Base-by-base conservation (phyloP, 768 basidiomycete genomes). In the Lactarius quietus region DNA sequence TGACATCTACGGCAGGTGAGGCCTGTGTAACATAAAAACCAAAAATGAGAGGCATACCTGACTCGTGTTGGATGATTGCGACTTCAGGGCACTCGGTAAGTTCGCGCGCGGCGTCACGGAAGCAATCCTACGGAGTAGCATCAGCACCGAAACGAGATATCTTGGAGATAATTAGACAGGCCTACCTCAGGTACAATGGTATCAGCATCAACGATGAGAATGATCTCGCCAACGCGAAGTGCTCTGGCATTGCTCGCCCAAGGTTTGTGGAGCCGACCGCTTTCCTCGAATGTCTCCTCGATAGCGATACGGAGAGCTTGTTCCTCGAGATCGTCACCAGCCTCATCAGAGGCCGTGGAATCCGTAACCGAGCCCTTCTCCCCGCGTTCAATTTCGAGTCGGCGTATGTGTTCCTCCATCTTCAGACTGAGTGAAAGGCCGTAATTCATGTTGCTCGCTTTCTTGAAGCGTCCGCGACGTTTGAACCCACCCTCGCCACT, bases 401-500 rank as follows among this genome's bases (percentile, higher is more conserved):
- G 70, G 12, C 78, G 79, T 57, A 86, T 77, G 57, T 80, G 74
- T 65, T 80, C 79, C 71, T 85, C 84, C 68, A 84, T 74, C 59
- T 85, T 82, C 35, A 92, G 78, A 6, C 86, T 87, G 7, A 93
- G 79, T 70, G 86, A 77, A 23, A 82, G 79, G 0, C 83, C 92
- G 70, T 89, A 93, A 73, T 95, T 96, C 88, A 95, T 87, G 76
- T 96, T 96, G 18, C 86, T 88, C 1, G 93, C 93, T 76, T 96
- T 96, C 81, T 96, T 96, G 82, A 96, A 96, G 18, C 92, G 84
- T 45, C 92, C 93, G 35, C 90, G 89, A 53, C 92, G 89, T 66
- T 88, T 83, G 79, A 84, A 92, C 1, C 89, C 90, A 72, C 86
- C 85, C 18, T 83, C 76, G 1, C 76, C 74, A 68, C 76, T 77